Conservation (phyloP, 1,284 basidiomycete species). For the Coniferiporia weirii region DNA sequence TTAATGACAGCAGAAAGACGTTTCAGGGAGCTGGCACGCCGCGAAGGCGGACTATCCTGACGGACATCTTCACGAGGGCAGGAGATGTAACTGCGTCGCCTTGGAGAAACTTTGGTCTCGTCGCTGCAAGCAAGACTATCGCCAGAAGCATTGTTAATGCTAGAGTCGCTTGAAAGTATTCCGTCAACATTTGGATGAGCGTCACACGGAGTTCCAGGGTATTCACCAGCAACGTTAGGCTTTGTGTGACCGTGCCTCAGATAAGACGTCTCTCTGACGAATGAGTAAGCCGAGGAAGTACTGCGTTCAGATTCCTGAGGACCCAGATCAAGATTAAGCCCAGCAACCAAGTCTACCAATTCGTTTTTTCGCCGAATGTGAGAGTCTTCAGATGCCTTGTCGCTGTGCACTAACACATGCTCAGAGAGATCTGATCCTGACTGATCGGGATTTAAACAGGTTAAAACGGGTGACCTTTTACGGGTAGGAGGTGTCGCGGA, state of each 20-base stretch:
- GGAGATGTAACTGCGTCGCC: not conserved
- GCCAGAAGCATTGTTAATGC: not conserved
- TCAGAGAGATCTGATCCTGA: not conserved
- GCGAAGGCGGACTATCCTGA: not conserved
- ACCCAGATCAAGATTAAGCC: constrained; percentile 5
- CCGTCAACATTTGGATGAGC: not conserved
- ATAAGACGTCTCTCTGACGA: not conserved
- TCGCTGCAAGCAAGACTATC: not conserved
- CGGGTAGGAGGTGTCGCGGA: not conserved
- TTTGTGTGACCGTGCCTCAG: not conserved
- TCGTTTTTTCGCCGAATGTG: constrained; percentile 11
- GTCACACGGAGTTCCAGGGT: not conserved
- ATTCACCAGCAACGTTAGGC: not conserved
- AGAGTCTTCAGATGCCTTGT: constrained; percentile 7
- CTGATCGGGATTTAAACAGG: not conserved
- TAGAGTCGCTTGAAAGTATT: not conserved
- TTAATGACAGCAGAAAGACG: not conserved
- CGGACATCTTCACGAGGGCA: not conserved
- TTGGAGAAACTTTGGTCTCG: not conserved
- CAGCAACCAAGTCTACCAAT: constrained; percentile 13
- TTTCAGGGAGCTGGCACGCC: not conserved
- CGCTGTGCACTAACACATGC: not conserved
- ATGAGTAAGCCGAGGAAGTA: not conserved
- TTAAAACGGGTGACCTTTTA: not conserved
- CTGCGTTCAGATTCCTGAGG: not conserved